Conservation (phyloP, 2,329 filamentous ascomycete species). For the Periconia sp. region DNA sequence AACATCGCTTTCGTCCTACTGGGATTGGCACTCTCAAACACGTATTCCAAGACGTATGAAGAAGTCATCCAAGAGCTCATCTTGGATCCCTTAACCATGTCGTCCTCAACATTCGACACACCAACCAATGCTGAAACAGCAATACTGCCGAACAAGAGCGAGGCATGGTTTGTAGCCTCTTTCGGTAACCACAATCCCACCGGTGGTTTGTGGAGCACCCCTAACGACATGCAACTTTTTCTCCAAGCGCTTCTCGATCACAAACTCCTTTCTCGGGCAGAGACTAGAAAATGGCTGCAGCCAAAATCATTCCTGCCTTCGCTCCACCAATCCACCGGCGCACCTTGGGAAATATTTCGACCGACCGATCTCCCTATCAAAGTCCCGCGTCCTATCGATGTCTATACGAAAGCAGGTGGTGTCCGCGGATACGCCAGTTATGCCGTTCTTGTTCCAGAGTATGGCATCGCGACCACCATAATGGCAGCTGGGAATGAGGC, state of each 20-base stretch:
- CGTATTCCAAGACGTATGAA: conserved; percentile 24
- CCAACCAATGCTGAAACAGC: conserved; percentile 18
- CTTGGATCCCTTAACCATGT: conserved; percentile 23
- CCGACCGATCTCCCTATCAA: conserved; percentile 20
- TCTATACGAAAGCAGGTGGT: conserved; percentile 33
- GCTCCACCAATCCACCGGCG: conserved; percentile 28
- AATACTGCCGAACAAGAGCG: conserved; percentile 22
- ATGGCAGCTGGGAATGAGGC: conserved; percentile 25
- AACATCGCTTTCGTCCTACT: conserved; percentile 32
- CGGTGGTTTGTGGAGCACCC: conserved; percentile 34
- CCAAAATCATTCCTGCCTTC: conserved; percentile 25
- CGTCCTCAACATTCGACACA: conserved; percentile 18
- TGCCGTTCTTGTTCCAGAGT: conserved; percentile 29
- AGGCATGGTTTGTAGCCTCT: conserved; percentile 23
- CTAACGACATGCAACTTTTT: conserved; percentile 26
- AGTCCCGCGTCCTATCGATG: conserved; percentile 25
- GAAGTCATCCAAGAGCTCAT: conserved; percentile 28
- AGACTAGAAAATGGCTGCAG: conserved; percentile 30
- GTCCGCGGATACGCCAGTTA: conserved; percentile 29
- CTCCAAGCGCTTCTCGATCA: conserved; percentile 23
- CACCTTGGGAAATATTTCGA: conserved; percentile 36
- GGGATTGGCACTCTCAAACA: conserved; percentile 27
- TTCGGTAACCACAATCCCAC: conserved; percentile 34
- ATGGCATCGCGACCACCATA: conserved; percentile 28
- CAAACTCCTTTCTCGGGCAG: conserved; percentile 18